Conservation (phyloP, 2,329 filamentous ascomycete genomes). For the Microsporum canis region DNA sequence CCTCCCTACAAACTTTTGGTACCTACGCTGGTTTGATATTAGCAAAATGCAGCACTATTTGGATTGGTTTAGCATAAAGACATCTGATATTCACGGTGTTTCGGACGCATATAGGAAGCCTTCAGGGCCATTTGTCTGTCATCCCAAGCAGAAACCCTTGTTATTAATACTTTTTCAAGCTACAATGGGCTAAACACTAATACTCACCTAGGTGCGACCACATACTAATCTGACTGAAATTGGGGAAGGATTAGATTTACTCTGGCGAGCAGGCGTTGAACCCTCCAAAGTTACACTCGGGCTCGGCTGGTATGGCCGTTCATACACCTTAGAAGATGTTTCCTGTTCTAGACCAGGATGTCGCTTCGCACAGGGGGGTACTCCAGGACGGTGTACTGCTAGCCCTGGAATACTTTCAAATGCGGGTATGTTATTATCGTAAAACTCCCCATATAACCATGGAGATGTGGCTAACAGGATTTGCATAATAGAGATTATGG, state of each 20-base stretch:
- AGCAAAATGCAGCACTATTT: constrained; percentile 12
- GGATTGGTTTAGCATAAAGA: constrained; percentile 22
- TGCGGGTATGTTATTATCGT: not conserved
- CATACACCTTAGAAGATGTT: constrained; percentile 20
- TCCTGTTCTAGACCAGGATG: constrained; percentile 16
- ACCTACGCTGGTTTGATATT: constrained; percentile 19
- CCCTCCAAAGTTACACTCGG: constrained; percentile 27
- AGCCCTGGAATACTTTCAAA: not conserved
- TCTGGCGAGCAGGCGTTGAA: constrained; percentile 21
- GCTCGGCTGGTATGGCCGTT: constrained; percentile 38
- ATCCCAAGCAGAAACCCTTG: not conserved
- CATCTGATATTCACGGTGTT: constrained; percentile 17
- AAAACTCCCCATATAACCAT: not conserved
- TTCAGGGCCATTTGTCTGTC: not conserved
- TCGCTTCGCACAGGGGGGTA: constrained; percentile 16
- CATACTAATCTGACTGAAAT: constrained; percentile 20
- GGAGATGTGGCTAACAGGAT: constrained; percentile 18
- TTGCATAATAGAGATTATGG: constrained; percentile 27
- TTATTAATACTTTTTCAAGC: not conserved
- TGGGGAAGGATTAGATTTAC: constrained; percentile 16
- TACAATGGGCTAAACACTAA: not conserved
- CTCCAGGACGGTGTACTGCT: constrained; percentile 21
- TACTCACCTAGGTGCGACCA: not conserved
- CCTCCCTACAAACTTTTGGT: constrained; percentile 15
- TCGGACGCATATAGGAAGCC: constrained; percentile 1